These are phyloP conservation scores for Trypanosomatidae sp. DNA, from an alignment of 208 protist species.

Conservation along the genomic window DNA sequence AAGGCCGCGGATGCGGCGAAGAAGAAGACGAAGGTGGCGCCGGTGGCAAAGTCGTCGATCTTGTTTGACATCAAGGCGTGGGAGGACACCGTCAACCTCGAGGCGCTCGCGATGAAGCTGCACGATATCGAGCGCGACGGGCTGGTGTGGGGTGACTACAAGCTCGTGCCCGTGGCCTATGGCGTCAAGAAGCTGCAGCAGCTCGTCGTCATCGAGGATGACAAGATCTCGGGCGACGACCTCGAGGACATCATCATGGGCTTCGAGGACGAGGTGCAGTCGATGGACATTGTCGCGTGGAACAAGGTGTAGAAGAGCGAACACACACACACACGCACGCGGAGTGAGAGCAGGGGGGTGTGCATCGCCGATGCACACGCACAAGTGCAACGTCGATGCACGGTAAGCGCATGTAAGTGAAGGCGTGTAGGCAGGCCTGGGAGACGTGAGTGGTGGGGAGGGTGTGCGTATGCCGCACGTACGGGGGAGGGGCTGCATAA, in stretches of 20 bases:
- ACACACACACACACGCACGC: too few species aligned
- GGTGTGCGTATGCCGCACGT: too few species aligned
- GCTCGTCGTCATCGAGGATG: slow-evolving; percentile 90
- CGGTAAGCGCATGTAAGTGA: too few species aligned
- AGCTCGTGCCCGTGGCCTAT: slow-evolving; percentile 88
- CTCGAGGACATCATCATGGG: slow-evolving; percentile 88
- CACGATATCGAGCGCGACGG: slow-evolving; percentile 78
- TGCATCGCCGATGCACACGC: too few species aligned
- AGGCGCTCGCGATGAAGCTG: slow-evolving; percentile 75
- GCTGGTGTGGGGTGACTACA: slow-evolving; percentile 87
- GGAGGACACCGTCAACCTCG: slow-evolving; percentile 86
- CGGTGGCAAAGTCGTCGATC: slow-evolving; percentile 85
- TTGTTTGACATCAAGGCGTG: slow-evolving; percentile 90
- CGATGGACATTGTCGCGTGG: slow-evolving; percentile 92
- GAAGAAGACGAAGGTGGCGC: slow-evolving; percentile 72
- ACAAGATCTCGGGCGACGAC: slow-evolving; percentile 90
- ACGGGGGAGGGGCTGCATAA: too few species aligned
- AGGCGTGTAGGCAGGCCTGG: too few species aligned
- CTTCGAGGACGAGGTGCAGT: slow-evolving; percentile 93
- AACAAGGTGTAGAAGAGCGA: slow-evolving; percentile 96
- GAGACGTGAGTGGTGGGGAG: too few species aligned
- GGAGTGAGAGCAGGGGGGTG: too few species aligned
- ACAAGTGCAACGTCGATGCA: too few species aligned
- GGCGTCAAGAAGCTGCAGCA: slow-evolving; percentile 95
- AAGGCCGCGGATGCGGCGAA: slow-evolving; percentile 69